phyloP scores from a whole-genome alignment of 257 asterid genomes.

The Paraleonurus japonicus region DNA sequence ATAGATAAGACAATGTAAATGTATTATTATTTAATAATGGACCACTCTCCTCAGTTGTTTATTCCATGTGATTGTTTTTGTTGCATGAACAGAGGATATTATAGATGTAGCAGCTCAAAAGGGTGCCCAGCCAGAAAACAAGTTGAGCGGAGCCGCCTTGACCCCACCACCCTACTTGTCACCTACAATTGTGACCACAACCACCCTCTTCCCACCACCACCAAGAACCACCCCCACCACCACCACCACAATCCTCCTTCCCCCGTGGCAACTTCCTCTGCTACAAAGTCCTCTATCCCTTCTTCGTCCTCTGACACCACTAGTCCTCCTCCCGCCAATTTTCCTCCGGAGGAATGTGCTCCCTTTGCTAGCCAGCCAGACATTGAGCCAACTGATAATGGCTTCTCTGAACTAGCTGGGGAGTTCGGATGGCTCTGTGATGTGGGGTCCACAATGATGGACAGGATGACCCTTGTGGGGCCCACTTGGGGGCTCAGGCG shows the following conservation, averaged over 20 bases:
- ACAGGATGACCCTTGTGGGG: constrained; percentile 47
- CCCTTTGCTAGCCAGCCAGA: constrained; percentile 40
- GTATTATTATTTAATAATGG: not conserved
- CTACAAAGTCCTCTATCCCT: constrained; percentile 18
- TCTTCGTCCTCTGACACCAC: constrained; percentile 33
- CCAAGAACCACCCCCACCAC: constrained; percentile 52
- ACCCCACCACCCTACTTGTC: constrained; percentile 71
- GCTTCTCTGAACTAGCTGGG: constrained; percentile 52
- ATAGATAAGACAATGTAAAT: constrained; percentile 21
- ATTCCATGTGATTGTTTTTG: constrained; percentile 14
- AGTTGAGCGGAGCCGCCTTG: constrained; percentile 73
- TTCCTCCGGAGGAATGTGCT: constrained; percentile 39
- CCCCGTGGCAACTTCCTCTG: not conserved
- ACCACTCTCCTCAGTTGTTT: not conserved
- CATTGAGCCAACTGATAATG: constrained; percentile 36
- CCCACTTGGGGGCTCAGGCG: constrained; percentile 50
- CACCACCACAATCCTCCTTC: constrained; percentile 23
- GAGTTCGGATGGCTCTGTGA: constrained; percentile 71
- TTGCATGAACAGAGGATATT: constrained; percentile 68
- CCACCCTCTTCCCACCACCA: constrained; percentile 52
- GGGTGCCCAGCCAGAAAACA: constrained; percentile 88
- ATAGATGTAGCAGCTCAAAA: constrained; percentile 79
- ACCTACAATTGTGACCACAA: constrained; percentile 70
- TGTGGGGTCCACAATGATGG: constrained; percentile 51
- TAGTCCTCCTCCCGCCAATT: not conserved